Evolutionary conservation across 2,329 filamentous ascomycete genomes (phyloP).

Genomic region (Stagonosporopsis rhizophila): DNA sequence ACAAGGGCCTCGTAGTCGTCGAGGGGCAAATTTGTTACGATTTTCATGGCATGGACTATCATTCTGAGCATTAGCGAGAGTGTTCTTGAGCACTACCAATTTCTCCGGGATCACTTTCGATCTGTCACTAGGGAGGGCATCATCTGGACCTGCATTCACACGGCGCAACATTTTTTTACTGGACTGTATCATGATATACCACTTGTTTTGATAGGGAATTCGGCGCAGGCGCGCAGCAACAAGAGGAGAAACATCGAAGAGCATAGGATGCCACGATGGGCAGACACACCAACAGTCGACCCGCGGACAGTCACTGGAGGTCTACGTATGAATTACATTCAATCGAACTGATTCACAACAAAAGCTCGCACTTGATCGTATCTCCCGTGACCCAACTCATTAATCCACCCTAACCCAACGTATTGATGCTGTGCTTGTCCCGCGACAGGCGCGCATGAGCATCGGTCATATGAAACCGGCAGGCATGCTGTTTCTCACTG

Average conservation of each 20-base stretch:
- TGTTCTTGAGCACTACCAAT: conserved; percentile 21
- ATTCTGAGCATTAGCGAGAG: conserved; percentile 30
- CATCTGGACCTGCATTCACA: conserved; percentile 17
- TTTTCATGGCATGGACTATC: conserved; percentile 24
- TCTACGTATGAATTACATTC: conserved; percentile 1
- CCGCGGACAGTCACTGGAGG: not conserved
- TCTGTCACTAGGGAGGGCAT: conserved; percentile 8
- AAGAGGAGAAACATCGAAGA: conserved; percentile 6
- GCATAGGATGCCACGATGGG: conserved; percentile 14
- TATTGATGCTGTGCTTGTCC: not conserved
- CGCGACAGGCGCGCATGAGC: conserved; percentile 1
- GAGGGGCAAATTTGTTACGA: conserved; percentile 7
- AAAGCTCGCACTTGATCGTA: not conserved
- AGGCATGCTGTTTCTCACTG: not conserved
- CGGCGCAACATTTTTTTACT: not conserved
- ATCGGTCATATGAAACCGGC: conserved; percentile 1
- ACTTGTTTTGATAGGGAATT: conserved; percentile 7
- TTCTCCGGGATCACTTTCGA: conserved; percentile 2
- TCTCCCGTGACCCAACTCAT: not conserved
- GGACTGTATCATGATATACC: conserved; percentile 19
- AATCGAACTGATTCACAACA: not conserved
- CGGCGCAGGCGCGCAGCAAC: conserved; percentile 4
- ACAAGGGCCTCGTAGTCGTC: conserved; percentile 34
- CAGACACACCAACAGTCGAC: not conserved
- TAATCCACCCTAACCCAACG: not conserved